Conservation (phyloP, 2,329 filamentous ascomycete species). For the Aspergillus unguis region DNA sequence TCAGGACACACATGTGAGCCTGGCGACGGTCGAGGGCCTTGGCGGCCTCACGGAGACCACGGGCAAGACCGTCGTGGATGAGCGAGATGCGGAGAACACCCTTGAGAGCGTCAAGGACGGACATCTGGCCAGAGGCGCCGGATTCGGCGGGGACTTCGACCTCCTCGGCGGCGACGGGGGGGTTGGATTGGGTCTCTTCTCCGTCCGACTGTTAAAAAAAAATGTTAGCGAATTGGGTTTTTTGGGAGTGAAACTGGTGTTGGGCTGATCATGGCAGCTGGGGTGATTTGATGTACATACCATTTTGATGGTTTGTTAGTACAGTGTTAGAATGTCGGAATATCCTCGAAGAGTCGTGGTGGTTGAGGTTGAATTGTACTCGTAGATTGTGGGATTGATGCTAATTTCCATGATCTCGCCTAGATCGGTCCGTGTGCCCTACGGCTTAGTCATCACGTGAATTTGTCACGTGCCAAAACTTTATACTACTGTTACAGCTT, state of each 20-base stretch:
- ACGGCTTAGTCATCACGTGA: conserved; percentile 14
- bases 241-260: not conserved
- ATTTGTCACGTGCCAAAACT: not conserved
- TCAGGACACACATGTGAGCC: conserved; percentile 99
- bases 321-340: conserved; percentile 45
- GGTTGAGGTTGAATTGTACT: conserved; percentile 27
- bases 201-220: conserved; percentile 78
- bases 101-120: conserved; percentile 96
- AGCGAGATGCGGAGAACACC: conserved; percentile 97
- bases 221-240: not conserved
- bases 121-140: conserved; percentile 70
- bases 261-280: not conserved
- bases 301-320: conserved; percentile 42
- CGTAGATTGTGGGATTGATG: conserved; percentile 22
- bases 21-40: conserved; percentile 98
- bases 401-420: conserved; percentile 27
- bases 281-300: conserved; percentile 29
- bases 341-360: conserved; percentile 52
- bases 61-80: conserved; percentile 99
- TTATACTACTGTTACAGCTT: not conserved
- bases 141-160: conserved; percentile 95
- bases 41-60: conserved; percentile 95
- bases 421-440: conserved; percentile 25
- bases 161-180: conserved; percentile 69
- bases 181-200: conserved; percentile 88